These are phyloP conservation scores for Talaromyces amestolkiae DNA, from an alignment of 2,329 filamentous ascomycete genomes.

Conservation along the genomic window DNA sequence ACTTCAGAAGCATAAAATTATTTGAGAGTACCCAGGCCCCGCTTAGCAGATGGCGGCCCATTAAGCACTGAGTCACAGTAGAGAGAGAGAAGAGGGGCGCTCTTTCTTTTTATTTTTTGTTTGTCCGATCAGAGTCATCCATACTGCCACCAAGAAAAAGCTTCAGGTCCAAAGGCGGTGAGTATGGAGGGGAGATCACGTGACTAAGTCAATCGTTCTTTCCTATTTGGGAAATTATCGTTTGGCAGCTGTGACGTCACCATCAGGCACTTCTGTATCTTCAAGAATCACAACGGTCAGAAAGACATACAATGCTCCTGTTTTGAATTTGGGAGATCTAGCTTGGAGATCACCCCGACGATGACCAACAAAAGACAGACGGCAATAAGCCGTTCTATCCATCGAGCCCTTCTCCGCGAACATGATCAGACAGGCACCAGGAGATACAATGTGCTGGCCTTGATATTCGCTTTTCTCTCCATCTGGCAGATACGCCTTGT, in stretches of 20 bases:
- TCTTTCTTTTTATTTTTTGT: conserved; percentile 12
- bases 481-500: conserved; percentile 51
- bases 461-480: conserved; percentile 55
- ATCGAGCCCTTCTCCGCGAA: conserved; percentile 30
- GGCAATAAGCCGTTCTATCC: conserved; percentile 28
- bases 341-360: background rate
- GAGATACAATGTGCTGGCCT: conserved; percentile 38
- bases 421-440: conserved; percentile 22
- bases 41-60: conserved; percentile 41
- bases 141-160: conserved; percentile 14
- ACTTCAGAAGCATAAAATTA: conserved; percentile 26
- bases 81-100: conserved; percentile 6
- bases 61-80: conserved; percentile 26
- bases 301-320: too few relatives aligned
- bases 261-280: background rate
- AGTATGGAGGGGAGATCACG: conserved; percentile 3
- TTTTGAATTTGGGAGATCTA: background rate
- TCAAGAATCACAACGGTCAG: too few relatives aligned
- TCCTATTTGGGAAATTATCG: conserved; percentile 15
- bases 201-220: background rate
- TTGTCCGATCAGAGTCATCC: background rate
- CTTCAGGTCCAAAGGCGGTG: conserved; percentile 7
- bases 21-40: conserved; percentile 39
- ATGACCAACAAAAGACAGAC: conserved; percentile 14
- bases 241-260: conserved; percentile 21